These are phyloP conservation scores for Psilocybe cyanescens DNA, from an alignment of 768 basidiomycete species.

Conservation along the genomic window DNA sequence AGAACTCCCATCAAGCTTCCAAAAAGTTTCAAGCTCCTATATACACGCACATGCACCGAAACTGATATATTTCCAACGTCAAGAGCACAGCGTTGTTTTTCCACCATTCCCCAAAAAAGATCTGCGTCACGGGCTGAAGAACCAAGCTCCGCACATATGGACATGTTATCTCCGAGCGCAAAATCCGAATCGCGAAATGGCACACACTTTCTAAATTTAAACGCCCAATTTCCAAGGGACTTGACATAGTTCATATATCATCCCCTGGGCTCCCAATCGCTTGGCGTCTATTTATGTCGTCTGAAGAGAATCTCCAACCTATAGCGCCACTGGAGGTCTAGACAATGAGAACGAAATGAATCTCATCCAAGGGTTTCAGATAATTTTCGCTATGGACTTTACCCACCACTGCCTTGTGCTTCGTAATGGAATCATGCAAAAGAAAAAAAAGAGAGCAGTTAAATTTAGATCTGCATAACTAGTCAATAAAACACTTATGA, in stretches of 20 bases:
- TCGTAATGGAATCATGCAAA: neutral
- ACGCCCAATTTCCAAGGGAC: neutral
- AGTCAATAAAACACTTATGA: neutral
- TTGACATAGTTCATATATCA: neutral
- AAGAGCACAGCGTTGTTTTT: no score
- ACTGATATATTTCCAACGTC: neutral
- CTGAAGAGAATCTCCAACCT: neutral
- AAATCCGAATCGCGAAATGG: neutral
- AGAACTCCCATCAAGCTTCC: neutral
- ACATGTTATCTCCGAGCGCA: conserved; percentile 13
- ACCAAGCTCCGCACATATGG: conserved; percentile 13
- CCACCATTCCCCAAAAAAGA: neutral
- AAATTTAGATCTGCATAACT: neutral
- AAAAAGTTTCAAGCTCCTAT: neutral
- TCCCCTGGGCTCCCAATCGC: neutral
- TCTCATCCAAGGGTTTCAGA: neutral
- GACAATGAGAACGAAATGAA: neutral
- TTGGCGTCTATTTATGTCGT: neutral
- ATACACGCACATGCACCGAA: neutral
- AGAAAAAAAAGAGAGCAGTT: neutral
- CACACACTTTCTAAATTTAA: conserved; percentile 2
- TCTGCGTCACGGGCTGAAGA: conserved; percentile 1
- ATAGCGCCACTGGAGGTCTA: neutral
- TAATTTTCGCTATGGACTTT: neutral
- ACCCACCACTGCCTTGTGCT: neutral